A percentile compares a stretch with the other conserved stretches of the same genome.
These are phyloP conservation scores for Chytridium lagenaria DNA, from an alignment of 371 early-diverging fungal genomes.

Conservation along the genomic window DNA sequence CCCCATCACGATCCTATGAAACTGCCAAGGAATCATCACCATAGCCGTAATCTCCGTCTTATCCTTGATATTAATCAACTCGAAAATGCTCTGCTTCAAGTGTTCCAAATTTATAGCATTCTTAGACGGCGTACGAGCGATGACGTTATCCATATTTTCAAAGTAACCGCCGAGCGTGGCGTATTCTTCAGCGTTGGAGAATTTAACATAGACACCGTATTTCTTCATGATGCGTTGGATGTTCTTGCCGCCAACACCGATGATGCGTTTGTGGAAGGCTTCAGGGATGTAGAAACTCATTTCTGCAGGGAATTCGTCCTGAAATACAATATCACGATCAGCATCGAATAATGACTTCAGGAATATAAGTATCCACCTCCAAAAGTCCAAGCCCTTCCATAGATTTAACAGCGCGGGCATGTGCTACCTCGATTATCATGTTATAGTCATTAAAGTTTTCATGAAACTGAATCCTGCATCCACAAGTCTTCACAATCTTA, in stretches of 20 bases:
- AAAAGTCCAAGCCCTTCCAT: conserved; percentile 74
- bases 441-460: conserved; percentile 73
- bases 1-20: conserved; percentile 51
- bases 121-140: conserved; percentile 87
- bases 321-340: background rate
- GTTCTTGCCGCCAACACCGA: conserved; percentile 93
- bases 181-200: conserved; percentile 82
- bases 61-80: conserved; percentile 59
- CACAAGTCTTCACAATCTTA: conserved; percentile 84
- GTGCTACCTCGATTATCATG: conserved; percentile 75
- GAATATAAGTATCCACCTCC: conserved; percentile 45
- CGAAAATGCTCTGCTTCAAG: conserved; percentile 75
- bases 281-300: conserved; percentile 89
- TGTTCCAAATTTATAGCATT: conserved; percentile 73
- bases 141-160: conserved; percentile 83
- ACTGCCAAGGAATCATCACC: conserved; percentile 47
- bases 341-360: background rate
- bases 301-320: conserved; percentile 85
- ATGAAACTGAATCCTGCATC: conserved; percentile 54
- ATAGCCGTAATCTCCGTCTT: conserved; percentile 30
- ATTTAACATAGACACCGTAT: conserved; percentile 94
- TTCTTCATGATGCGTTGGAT: conserved; percentile 96
- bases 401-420: conserved; percentile 61
- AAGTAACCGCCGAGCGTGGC: conserved; percentile 78
- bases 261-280: conserved; percentile 90